phyloP scores from a whole-genome alignment of 371 early-diverging fungal species.

The Mucor irregularis region DNA sequence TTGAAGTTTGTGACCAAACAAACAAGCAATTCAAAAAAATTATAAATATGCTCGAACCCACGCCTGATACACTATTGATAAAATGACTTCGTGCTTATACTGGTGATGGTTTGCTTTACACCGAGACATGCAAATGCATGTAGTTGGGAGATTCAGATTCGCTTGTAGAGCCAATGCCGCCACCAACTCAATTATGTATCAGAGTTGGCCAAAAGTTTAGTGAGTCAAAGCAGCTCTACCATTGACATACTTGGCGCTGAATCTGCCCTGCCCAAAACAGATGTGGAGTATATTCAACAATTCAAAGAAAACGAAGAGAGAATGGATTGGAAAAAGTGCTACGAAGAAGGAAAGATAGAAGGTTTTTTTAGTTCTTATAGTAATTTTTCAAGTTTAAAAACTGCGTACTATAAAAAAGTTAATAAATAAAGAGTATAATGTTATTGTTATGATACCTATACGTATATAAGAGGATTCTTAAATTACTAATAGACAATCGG shows the following conservation, averaged over 20 bases:
- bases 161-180: slow-evolving; percentile 23
- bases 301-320: slow-evolving; percentile 11
- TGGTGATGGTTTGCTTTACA: slow-evolving; percentile 20
- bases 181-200: slow-evolving; percentile 20
- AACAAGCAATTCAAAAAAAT: slow-evolving; percentile 20
- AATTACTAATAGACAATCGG: too few relatives aligned
- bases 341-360: slow-evolving; percentile 16
- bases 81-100: slow-evolving; percentile 19
- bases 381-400: slow-evolving; percentile 13
- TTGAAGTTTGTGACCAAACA: slow-evolving; percentile 20
- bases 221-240: slow-evolving; percentile 12
- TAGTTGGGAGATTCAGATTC: slow-evolving; percentile 9
- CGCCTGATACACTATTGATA: slow-evolving; percentile 17
- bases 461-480: too few relatives aligned
- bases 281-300: slow-evolving; percentile 20
- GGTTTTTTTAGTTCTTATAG: slow-evolving; percentile 18
- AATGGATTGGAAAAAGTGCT: slow-evolving; percentile 18
- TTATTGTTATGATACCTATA: too few relatives aligned
- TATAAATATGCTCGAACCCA: slow-evolving; percentile 14
- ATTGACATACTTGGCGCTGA: slow-evolving; percentile 20
- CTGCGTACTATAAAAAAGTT: slow-evolving; percentile 8
- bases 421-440: slow-evolving; percentile 2
- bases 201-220: slow-evolving; percentile 11
- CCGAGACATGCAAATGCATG: slow-evolving; percentile 18
- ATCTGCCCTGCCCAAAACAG: slow-evolving; percentile 20